phyloP scores from a whole-genome alignment of 2,329 filamentous ascomycete genomes.

The Scedosporium aurantiacum region DNA sequence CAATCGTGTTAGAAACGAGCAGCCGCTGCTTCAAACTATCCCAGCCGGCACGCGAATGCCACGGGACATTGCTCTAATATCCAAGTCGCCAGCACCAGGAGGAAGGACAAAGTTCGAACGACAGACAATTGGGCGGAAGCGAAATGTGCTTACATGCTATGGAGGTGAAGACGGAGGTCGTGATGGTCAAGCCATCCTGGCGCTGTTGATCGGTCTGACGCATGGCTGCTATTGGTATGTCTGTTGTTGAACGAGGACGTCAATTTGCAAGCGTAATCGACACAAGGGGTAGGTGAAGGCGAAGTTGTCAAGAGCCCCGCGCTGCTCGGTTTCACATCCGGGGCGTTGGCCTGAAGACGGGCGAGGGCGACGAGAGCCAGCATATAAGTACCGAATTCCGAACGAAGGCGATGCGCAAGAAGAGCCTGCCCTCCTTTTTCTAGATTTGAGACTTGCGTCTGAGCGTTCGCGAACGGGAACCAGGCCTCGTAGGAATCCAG shows the following conservation, averaged over 20 bases:
- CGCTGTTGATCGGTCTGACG: constrained; percentile 9
- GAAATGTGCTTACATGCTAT: constrained; percentile 10
- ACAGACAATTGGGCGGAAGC: not conserved
- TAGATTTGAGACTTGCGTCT: not conserved
- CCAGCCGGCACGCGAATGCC: not conserved
- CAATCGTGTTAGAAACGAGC: not conserved
- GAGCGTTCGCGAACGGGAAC: not conserved
- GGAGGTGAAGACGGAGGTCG: constrained; percentile 10
- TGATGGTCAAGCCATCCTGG: constrained; percentile 13
- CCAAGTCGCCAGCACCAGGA: too few relatives aligned
- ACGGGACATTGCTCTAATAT: not conserved
- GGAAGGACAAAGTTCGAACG: too few relatives aligned
- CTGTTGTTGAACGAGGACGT: too few relatives aligned
- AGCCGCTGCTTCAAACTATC: not conserved
- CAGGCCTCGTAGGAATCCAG: too few relatives aligned
- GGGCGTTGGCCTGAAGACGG: too few relatives aligned
- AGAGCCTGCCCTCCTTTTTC: not conserved
- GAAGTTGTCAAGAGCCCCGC: too few relatives aligned
- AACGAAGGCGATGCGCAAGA: not conserved
- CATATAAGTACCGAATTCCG: not conserved
- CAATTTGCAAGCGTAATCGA: too few relatives aligned
- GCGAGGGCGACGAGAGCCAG: too few relatives aligned
- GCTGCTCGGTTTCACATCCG: too few relatives aligned
- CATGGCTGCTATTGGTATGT: too few relatives aligned
- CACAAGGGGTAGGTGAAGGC: too few relatives aligned